phyloP scores from a whole-genome alignment of 768 basidiomycete species.

The Russula griseocarnosa region DNA sequence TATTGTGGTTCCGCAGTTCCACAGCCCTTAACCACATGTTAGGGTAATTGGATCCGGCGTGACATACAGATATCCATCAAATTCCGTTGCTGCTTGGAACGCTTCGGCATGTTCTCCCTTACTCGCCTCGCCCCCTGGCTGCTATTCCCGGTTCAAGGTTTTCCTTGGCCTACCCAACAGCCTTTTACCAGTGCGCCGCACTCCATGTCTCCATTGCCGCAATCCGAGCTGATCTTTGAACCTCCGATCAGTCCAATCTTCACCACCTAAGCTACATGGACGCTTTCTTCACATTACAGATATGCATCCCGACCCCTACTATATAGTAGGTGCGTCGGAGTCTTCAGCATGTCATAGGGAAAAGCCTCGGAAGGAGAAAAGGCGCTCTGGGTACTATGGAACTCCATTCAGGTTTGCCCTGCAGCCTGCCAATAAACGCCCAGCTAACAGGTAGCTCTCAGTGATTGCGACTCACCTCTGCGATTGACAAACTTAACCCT shows the following conservation, averaged over 20 bases:
- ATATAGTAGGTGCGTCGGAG: conserved; percentile 47
- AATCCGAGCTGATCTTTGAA: not conserved
- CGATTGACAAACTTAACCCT: conserved; percentile 77
- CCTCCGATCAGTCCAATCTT: conserved; percentile 7
- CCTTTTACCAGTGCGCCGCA: conserved; percentile 15
- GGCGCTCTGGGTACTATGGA: conserved; percentile 58
- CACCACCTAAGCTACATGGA: conserved; percentile 51
- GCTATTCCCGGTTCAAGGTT: conserved; percentile 4
- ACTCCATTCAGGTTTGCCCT: conserved; percentile 58
- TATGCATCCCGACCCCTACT: conserved; percentile 76
- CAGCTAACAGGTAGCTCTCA: conserved; percentile 31
- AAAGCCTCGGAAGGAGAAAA: conserved; percentile 52
- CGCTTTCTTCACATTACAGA: conserved; percentile 82
- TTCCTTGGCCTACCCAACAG: conserved; percentile 17
- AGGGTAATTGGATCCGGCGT: not conserved
- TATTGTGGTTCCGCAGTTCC: too few relatives aligned
- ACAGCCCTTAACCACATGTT: conserved; percentile 10
- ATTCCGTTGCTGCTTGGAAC: not conserved
- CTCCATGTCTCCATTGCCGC: not conserved
- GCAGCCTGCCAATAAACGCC: not conserved
- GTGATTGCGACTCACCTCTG: conserved; percentile 80
- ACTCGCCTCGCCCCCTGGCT: not conserved
- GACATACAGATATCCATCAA: not conserved
- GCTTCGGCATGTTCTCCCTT: conserved; percentile 18
- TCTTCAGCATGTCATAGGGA: conserved; percentile 64